These are phyloP conservation scores for Nemania diffusa DNA, from an alignment of 2,329 filamentous ascomycete species.

Conservation along the genomic window DNA sequence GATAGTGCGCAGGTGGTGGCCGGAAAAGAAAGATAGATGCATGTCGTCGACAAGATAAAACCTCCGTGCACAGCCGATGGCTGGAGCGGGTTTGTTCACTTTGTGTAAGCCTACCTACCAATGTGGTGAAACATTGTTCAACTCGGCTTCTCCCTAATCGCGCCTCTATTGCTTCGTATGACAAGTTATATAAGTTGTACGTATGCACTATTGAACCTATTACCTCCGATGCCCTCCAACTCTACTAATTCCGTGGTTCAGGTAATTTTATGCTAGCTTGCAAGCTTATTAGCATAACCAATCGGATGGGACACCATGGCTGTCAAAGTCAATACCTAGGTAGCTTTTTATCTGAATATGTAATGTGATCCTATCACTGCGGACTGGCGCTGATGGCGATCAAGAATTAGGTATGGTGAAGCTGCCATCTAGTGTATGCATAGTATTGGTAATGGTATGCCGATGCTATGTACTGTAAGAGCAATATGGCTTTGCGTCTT, in stretches of 20 bases:
- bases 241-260: constrained; percentile 25
- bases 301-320: constrained; percentile 17
- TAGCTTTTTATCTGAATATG: neutral
- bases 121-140: constrained; percentile 1
- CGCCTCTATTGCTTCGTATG: neutral
- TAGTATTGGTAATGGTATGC: constrained; percentile 17
- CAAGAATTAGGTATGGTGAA: constrained; percentile 1
- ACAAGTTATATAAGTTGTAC: neutral
- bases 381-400: constrained; percentile 16
- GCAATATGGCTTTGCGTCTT: constrained; percentile 12
- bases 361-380: neutral
- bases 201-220: constrained; percentile 16
- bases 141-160: neutral
- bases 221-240: neutral
- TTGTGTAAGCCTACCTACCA: neutral
- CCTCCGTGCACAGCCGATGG: neutral
- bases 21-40: constrained; percentile 3
- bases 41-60: neutral
- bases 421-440: neutral
- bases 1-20: constrained; percentile 1
- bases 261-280: constrained; percentile 26
- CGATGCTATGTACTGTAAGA: constrained; percentile 4
- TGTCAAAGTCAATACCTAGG: neutral
- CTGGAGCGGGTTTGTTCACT: neutral
- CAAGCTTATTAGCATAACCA: constrained; percentile 22